Base-by-base conservation (phyloP, 2,329 filamentous ascomycete genomes). In the Colletotrichum tamarilloi region DNA sequence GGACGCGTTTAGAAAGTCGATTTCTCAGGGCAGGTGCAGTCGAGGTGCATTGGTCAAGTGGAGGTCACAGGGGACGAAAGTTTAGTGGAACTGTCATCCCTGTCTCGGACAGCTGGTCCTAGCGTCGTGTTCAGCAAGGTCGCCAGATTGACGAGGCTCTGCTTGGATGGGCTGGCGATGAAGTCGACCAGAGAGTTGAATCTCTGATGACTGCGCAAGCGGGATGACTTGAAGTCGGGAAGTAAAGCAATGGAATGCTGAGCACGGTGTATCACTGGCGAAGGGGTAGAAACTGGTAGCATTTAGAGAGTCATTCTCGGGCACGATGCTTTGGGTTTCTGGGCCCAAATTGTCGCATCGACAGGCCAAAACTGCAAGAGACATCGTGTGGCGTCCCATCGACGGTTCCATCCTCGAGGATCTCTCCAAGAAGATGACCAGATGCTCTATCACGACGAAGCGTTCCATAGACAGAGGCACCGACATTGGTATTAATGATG, bases 1-100 rank as follows among this genome's bases (percentile, higher is more conserved):
- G 59, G 71, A 71, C 71, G 67, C 71, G 67, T 71, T 59, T 2
- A 6, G 65, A 57, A 68, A 56, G 32, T 46, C 32, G 24, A 59
- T 49, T 71, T 67, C 62, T 71, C 56, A 35, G 55, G 26, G 42
- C 55, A n/a, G 28, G 46, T 49, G 62, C 68, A 62, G n/a, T 67
- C 46, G 42, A 49, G 42, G 19, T 49, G 42, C 42, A 49, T 9
- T 49, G 42, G 42, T 49, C 0, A 5, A 49, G 69, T 69, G 70
- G 55, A 62, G 46, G 22, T 38, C 12, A 67, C 67, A 62, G 62
- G 62, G 70, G 67, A 28, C 8, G n/a, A 57, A 59, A 55, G 19
- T 69, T 72, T 57, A 52, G 56, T 71, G 55, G 70, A 11, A n/a
- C 35, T 26, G 7, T 4, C 24, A 65, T 57, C 67, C 32, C 56